A percentile compares a stretch with the other conserved stretches of the same genome.
Conservation (phyloP, 2,329 filamentous ascomycete species). For the Metarhizium brunneum region DNA sequence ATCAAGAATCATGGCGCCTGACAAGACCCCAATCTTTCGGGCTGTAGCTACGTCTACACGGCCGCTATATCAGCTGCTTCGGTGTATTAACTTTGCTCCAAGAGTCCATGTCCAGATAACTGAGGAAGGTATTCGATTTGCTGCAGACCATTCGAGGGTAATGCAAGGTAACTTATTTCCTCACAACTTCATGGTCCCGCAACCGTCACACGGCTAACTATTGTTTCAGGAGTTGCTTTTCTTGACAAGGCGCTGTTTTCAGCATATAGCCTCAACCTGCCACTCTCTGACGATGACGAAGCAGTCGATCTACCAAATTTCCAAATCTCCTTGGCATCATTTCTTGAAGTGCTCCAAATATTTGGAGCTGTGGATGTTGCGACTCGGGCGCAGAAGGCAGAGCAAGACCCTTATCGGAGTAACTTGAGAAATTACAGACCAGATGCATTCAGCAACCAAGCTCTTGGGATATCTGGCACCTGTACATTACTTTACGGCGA, state of each 20-base stretch:
- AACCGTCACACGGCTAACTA: not conserved
- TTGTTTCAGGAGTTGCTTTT: constrained; percentile 47
- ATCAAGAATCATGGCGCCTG: constrained; percentile 18
- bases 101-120: constrained; percentile 64
- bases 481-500: constrained; percentile 74
- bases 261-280: constrained; percentile 62
- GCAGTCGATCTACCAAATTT: constrained; percentile 55
- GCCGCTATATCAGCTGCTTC: constrained; percentile 57
- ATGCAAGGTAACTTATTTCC: constrained; percentile 62
- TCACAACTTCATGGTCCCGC: not conserved
- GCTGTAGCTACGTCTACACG: constrained; percentile 71
- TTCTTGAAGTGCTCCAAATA: constrained; percentile 92
- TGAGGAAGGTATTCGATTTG: constrained; percentile 76
- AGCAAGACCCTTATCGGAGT: constrained; percentile 51
- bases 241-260: constrained; percentile 85
- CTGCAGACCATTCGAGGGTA: constrained; percentile 77
- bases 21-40: constrained; percentile 51
- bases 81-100: constrained; percentile 50
- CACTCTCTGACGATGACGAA: constrained; percentile 26
- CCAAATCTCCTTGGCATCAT: constrained; percentile 74
- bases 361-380: constrained; percentile 74
- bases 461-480: constrained; percentile 74
- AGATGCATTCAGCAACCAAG: constrained; percentile 75
- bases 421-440: constrained; percentile 52
- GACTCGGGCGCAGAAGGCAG: constrained; percentile 46